Evolutionary conservation across 1,284 basidiomycete genomes (phyloP), one percentile per base, ranked within the genome.

Genomic region (Agroathelia rolfsii): DNA sequence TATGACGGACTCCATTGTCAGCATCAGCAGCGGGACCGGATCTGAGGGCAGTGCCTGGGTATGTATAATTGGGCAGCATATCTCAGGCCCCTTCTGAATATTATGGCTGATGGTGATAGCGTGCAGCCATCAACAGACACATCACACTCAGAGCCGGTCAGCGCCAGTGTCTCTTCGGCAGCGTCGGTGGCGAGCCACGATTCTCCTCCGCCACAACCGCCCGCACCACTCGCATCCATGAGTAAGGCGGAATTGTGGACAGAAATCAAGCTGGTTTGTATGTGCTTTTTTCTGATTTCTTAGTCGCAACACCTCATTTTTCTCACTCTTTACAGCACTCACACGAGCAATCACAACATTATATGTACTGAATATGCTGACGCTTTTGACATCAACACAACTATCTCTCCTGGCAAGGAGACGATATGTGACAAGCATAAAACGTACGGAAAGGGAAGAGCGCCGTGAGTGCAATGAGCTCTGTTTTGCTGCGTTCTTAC

Each of bases 311-410:
- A 22, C n/a, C 38, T 19, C 32, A 28, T 24, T 28, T 24, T 10
- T 21, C 18, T 28, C 7, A 7, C 5, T 10, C 17, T 15, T 23
- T n/a, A 2, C 37, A 88, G 82, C 89, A 2, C 75, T 94, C 47
- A 87, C 87, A 3, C 70, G 89, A 32, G 81, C 84, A n/a, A 56
- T 94, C 26, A 90, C 88, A 6, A 73, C 79, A 1, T 55, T 93
- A 12, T 94, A 94, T 53, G 75, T 85, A 3, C 72, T 78, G 24
- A 79, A 82, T 14, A 70, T 94, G 17, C 71, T 94, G 22, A 72
- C 81, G 2, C 65, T 94, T 7, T 72, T 90, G 41, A 90, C 87
- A 1, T 71, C 79, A 31, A 66, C 88, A 17, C 89, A 94, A 51
- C 72, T 94, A 24, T 84, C 77, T 30, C 56, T 92, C 5, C 72